Conservation (phyloP, 2,329 filamentous ascomycete genomes). For the Microthyrium microscopicum region DNA sequence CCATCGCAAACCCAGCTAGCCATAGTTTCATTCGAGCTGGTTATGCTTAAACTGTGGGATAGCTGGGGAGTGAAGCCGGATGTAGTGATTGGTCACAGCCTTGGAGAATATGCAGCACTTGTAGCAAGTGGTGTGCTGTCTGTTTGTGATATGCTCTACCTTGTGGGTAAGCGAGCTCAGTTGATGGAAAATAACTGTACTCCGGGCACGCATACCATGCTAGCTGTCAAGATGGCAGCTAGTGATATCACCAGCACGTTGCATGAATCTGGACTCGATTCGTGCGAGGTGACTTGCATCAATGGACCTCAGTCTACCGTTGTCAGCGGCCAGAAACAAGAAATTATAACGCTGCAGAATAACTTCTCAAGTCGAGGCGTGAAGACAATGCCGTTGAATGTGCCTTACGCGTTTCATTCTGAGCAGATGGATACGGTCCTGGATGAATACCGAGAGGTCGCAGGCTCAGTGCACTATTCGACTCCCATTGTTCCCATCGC, state of each 20-base stretch:
- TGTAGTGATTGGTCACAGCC: constrained; percentile 38
- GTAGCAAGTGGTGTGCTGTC: constrained; percentile 54
- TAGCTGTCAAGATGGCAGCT: constrained; percentile 36
- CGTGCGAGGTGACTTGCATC: constrained; percentile 49
- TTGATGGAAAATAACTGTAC: constrained; percentile 47
- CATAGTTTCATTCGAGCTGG: constrained; percentile 35
- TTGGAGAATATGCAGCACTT: constrained; percentile 60
- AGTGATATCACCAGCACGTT: constrained; percentile 33
- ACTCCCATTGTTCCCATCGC: constrained; percentile 45
- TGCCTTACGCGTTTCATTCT: constrained; percentile 52
- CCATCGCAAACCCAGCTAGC: constrained; percentile 34
- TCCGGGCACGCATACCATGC: constrained; percentile 44
- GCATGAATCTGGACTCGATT: constrained; percentile 31
- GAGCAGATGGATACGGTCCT: constrained; percentile 47
- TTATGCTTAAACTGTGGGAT: constrained; percentile 34
- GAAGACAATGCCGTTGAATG: constrained; percentile 43
- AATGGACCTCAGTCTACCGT: constrained; percentile 63
- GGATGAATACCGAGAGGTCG: constrained; percentile 39
- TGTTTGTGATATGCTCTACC: constrained; percentile 51
- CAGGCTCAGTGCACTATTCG: constrained; percentile 37
- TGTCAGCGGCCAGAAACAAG: constrained; percentile 42
- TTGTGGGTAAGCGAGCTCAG: constrained; percentile 51
- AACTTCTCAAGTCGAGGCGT: constrained; percentile 34
- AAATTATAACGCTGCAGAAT: constrained; percentile 37
- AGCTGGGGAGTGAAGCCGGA: constrained; percentile 36